These are phyloP conservation scores for Annulohypoxylon nitens DNA, from an alignment of 495 filamentous ascomycete genomes.

Conservation along the genomic window DNA sequence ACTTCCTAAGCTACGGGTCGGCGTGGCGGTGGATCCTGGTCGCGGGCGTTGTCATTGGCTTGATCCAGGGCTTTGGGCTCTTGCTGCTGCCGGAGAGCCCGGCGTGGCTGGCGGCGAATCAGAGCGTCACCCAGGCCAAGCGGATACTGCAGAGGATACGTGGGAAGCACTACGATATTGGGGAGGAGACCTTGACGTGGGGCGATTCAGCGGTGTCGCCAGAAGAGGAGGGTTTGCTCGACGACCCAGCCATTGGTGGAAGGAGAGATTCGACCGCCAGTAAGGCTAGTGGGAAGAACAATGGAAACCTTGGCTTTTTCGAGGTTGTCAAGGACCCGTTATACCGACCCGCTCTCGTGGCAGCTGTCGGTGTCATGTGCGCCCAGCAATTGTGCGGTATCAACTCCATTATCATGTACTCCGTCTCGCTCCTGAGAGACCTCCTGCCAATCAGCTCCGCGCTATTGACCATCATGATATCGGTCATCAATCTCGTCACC, in stretches of 20 bases:
- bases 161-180: constrained; percentile 75
- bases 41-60: constrained; percentile 76
- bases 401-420: constrained; percentile 99
- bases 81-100: constrained; percentile 85
- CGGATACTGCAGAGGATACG: constrained; percentile 79
- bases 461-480: constrained; percentile 85
- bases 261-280: constrained; percentile 57
- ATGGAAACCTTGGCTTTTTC: constrained; percentile 73
- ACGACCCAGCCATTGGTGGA: constrained; percentile 41
- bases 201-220: constrained; percentile 56
- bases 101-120: constrained; percentile 81
- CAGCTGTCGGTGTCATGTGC: constrained; percentile 91
- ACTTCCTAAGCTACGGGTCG: constrained; percentile 81
- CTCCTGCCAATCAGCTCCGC: constrained; percentile 83
- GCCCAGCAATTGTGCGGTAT: constrained; percentile 93
- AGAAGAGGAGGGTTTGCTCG: constrained; percentile 65
- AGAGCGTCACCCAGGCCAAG: constrained; percentile 70
- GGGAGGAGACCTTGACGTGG: constrained; percentile 78
- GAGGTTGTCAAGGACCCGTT: constrained; percentile 72
- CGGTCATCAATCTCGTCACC: constrained; percentile 84
- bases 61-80: constrained; percentile 74
- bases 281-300: constrained; percentile 56
- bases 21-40: constrained; percentile 88
- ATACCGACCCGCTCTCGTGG: constrained; percentile 82
- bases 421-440: constrained; percentile 83